Conservation (phyloP, 352 stramenopile genomes). For the Globisporangium megalacanthum region DNA sequence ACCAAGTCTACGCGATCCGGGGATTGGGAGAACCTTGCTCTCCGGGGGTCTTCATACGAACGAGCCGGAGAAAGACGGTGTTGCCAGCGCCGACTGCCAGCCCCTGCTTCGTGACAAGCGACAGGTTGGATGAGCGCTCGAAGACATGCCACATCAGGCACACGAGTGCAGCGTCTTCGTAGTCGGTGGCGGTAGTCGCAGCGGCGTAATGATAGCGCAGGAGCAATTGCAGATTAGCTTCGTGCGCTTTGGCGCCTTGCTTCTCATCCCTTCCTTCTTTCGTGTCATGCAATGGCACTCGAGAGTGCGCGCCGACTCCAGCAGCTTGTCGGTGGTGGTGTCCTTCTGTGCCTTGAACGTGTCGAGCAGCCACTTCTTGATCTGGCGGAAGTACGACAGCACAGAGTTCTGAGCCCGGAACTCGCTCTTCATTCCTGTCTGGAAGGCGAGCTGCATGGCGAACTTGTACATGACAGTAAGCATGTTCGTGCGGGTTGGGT, state of each 20-base stretch:
- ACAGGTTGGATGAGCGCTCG: constrained; percentile 24
- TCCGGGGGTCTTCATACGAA: constrained; percentile 23
- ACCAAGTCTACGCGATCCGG: constrained; percentile 11
- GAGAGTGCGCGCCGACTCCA: neutral
- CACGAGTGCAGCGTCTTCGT: no score
- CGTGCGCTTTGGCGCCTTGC: constrained; percentile 24
- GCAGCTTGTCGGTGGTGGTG: constrained; percentile 2
- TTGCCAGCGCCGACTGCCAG: constrained; percentile 13
- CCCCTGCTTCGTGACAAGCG: constrained; percentile 20
- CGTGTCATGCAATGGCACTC: constrained; percentile 14
- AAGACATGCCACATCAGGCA: no score
- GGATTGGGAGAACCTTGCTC: constrained; percentile 25
- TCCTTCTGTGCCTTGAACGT: no score
- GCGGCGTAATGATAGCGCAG: constrained; percentile 21
- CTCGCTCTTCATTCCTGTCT: neutral
- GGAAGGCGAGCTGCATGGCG: neutral
- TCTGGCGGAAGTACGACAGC: neutral
- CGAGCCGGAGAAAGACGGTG: constrained; percentile 21
- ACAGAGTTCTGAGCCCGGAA: no score
- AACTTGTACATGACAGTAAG: constrained; percentile 7
- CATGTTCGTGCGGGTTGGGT: neutral
- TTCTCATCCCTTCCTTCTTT: constrained; percentile 15
- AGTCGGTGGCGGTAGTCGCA: no score
- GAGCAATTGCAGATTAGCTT: constrained; percentile 19
- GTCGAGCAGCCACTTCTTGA: constrained; percentile 4